These are phyloP conservation scores for Neofusicoccum laricinum DNA, from an alignment of 2,329 filamentous ascomycete species.

Conservation along the genomic window DNA sequence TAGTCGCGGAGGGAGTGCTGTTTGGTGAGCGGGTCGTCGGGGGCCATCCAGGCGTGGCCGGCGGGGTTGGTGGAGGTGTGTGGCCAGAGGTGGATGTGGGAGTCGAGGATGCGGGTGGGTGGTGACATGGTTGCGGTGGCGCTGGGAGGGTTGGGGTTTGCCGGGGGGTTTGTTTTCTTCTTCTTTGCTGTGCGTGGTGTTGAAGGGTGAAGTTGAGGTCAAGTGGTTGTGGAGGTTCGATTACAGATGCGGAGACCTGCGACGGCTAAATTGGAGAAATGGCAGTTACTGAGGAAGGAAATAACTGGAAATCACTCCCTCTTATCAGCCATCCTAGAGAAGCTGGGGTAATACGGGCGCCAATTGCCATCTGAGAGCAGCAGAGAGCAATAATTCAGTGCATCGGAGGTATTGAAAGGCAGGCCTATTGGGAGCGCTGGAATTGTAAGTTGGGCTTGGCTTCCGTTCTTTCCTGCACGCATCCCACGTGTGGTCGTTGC, in stretches of 20 bases:
- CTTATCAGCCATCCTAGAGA: too few relatives aligned
- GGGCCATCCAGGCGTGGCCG: slow-evolving; percentile 67
- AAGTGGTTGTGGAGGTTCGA: too few relatives aligned
- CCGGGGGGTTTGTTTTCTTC: background rate
- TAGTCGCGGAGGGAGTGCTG: slow-evolving; percentile 67
- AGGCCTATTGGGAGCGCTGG: background rate
- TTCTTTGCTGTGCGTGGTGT: too few relatives aligned
- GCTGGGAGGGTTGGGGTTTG: background rate
- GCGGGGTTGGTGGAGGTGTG: slow-evolving; percentile 56
- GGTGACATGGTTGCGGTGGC: slow-evolving; percentile 1
- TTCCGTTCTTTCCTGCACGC: background rate
- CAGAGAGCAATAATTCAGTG: background rate
- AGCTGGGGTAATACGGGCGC: background rate
- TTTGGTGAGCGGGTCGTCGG: slow-evolving; percentile 57
- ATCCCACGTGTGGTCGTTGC: background rate
- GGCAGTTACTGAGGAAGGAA: too few relatives aligned
- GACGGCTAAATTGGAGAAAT: too few relatives aligned
- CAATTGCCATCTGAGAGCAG: too few relatives aligned
- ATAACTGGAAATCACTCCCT: too few relatives aligned
- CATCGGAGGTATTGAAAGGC: too few relatives aligned
- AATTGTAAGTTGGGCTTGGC: background rate
- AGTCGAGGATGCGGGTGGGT: slow-evolving; percentile 63
- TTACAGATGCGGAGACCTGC: too few relatives aligned
- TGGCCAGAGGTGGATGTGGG: slow-evolving; percentile 88
- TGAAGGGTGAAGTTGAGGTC: too few relatives aligned